Evolutionary conservation across 2,329 filamentous ascomycete genomes (phyloP).

Genomic region (Cadophora malorum): DNA sequence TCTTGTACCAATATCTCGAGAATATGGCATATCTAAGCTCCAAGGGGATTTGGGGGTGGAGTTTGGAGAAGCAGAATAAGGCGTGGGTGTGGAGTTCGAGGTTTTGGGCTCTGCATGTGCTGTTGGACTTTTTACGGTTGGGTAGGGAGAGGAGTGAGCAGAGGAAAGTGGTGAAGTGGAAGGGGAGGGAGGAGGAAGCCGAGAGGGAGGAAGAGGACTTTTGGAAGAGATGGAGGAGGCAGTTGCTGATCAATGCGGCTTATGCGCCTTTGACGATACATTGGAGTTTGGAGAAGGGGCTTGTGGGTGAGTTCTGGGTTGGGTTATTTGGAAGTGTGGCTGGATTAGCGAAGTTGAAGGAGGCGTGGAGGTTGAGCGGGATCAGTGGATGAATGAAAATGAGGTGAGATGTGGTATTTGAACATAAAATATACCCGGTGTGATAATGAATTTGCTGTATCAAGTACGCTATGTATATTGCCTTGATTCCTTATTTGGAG

Average conservation of each 20-base stretch:
- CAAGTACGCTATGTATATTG: neutral
- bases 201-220: constrained; percentile 46
- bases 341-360: constrained; percentile 51
- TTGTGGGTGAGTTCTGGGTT: constrained; percentile 63
- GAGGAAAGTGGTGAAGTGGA: constrained; percentile 42
- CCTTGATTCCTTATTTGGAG: no score
- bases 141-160: constrained; percentile 43
- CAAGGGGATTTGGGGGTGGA: constrained; percentile 72
- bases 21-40: constrained; percentile 79
- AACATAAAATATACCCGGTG: neutral
- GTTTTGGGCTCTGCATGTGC: constrained; percentile 81
- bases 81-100: constrained; percentile 77
- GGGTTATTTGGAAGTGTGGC: constrained; percentile 63
- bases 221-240: constrained; percentile 63
- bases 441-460: neutral
- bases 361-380: constrained; percentile 50
- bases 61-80: constrained; percentile 60
- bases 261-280: constrained; percentile 86
- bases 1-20: constrained; percentile 79
- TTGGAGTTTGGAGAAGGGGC: constrained; percentile 75
- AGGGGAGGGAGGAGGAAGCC: constrained; percentile 43
- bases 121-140: constrained; percentile 75
- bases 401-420: neutral
- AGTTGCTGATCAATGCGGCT: constrained; percentile 71
- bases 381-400: neutral